A percentile compares a stretch with the other conserved stretches of the same genome.
These are phyloP conservation scores for Suhomyces bolitotheri DNA, from an alignment of 1,139 yeast species.

Conservation along the genomic window DNA sequence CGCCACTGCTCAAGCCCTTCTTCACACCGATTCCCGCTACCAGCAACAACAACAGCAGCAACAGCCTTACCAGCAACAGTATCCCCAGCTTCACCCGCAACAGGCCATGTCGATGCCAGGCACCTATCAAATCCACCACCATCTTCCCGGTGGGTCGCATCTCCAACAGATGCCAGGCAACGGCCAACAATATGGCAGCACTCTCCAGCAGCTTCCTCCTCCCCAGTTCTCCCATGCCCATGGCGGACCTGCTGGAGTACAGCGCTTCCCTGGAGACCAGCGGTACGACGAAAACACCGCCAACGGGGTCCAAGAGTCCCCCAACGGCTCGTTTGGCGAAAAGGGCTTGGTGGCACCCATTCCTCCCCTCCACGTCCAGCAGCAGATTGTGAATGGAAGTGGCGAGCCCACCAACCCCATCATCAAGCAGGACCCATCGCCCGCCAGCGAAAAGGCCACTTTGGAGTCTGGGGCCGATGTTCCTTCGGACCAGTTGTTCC, in stretches of 20 bases:
- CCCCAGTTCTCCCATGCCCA: constrained; percentile 8
- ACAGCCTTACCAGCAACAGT: constrained; percentile 14
- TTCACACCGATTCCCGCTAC: constrained; percentile 14
- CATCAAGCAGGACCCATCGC: constrained; percentile 17
- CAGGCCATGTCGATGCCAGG: constrained; percentile 14
- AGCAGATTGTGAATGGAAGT: constrained; percentile 33
- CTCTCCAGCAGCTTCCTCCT: constrained; percentile 9
- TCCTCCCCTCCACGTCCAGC: constrained; percentile 50
- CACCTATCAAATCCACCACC: constrained; percentile 13
- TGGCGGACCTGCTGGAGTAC: constrained; percentile 2
- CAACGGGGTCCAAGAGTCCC: constrained; percentile 8
- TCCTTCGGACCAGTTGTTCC: constrained; percentile 16
- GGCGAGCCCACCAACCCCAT: constrained; percentile 6
- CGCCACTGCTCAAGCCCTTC: constrained; percentile 22
- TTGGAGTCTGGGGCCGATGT: constrained; percentile 9
- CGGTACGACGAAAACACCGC: constrained; percentile 6
- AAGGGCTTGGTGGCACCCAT: constrained; percentile 41
- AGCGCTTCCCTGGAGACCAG: constrained; percentile 7
- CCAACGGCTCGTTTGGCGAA: constrained; percentile 17
- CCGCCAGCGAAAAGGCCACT: constrained; percentile 13
- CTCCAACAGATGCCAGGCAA: constrained; percentile 13
- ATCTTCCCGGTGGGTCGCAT: constrained; percentile 11
- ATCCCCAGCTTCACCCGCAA: constrained; percentile 14
- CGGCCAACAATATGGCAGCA: constrained; percentile 8
- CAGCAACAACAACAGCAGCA: too few relatives aligned